phyloP scores from a whole-genome alignment of 306 rosid genomes.

The Astragalus glycyphyllos region DNA sequence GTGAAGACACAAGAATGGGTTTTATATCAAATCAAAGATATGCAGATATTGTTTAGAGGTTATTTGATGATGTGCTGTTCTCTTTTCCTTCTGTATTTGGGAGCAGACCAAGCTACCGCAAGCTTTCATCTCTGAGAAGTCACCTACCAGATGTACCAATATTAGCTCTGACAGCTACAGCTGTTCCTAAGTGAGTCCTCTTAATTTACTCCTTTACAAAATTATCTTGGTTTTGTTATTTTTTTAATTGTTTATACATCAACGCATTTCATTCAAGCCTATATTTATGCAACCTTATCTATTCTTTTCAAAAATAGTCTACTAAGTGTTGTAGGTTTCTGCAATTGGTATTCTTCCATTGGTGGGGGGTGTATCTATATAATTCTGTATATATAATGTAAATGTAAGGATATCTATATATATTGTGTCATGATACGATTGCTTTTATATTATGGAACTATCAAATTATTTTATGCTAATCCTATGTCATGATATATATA shows the following conservation, averaged over 20 bases:
- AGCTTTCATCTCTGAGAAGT: too few relatives aligned
- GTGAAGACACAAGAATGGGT: not conserved
- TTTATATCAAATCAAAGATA: not conserved
- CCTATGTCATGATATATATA: too few relatives aligned
- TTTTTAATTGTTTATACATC: not conserved
- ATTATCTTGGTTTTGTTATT: not conserved
- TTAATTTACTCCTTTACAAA: constrained; percentile 28
- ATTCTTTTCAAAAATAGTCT: constrained; percentile 10
- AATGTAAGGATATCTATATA: not conserved
- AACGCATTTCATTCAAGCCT: constrained; percentile 12
- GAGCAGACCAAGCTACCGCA: not conserved
- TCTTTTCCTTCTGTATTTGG: constrained; percentile 32
- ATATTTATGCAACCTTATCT: constrained; percentile 11
- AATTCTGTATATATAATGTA: not conserved
- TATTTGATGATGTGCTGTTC: constrained; percentile 29
- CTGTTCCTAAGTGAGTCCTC: constrained; percentile 54
- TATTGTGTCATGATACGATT: constrained; percentile 3
- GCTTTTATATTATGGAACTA: constrained; percentile 10
- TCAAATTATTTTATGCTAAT: constrained; percentile 35
- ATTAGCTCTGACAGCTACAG: too few relatives aligned
- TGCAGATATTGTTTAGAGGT: constrained; percentile 16
- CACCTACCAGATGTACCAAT: too few relatives aligned
- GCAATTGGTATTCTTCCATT: constrained; percentile 18
- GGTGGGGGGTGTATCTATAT: not conserved
- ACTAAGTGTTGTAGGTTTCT: constrained; percentile 5